Base-by-base conservation (phyloP, 768 basidiomycete species). In the Glaciozyma martinii region DNA sequence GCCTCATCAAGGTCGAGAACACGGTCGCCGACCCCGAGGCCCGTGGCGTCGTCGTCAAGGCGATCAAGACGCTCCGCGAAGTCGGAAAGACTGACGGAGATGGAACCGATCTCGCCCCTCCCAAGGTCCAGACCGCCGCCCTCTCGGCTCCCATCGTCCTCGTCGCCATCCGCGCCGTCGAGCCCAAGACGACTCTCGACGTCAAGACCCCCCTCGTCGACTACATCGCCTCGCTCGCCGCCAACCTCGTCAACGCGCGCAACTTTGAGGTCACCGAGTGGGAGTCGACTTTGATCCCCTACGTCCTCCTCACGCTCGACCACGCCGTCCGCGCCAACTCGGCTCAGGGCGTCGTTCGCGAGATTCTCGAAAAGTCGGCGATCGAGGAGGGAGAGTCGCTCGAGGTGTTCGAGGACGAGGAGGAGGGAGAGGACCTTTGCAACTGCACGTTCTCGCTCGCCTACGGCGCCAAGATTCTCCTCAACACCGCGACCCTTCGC, bases 21-120 rank as follows among this genome's bases (percentile, higher is more conserved):
- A 84, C 87, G 74, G 90, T 98, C 65, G 93, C 90, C 80, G 95
- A 99, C 79, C 95, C 95, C 61, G 95, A 99, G 78, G 95, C 95
- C 54, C 95, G 95, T 78, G 82, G 85, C 64, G 88, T 98, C 71
- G 85, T 93, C 72, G 85, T 83, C 77, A 86, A 85, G 76, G 94
- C 95, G 65, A 95, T 99, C 77, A 84, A 83, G 49, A 99, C 95
- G 71, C 88, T 99, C 75, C 92, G 94, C 75, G 86, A 92, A 78
- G 87, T 95, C 70, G 93, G 90, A 71, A 84, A 98, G 76, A 82
- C 82, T 55, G 77, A 77, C 32, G 85, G 84, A 62, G 95, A 99
- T 75, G 95, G 89, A 70, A 89, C 91, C 72, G 82, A 97, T 76
- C 86, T 98, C 66, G 87, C 91, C 70, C 86, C 91, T 71, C 78